A percentile compares a stretch with the other conserved stretches of the same genome.
phyloP scores from a whole-genome alignment of 768 basidiomycete species.

The Boletus vinaceobasis region DNA sequence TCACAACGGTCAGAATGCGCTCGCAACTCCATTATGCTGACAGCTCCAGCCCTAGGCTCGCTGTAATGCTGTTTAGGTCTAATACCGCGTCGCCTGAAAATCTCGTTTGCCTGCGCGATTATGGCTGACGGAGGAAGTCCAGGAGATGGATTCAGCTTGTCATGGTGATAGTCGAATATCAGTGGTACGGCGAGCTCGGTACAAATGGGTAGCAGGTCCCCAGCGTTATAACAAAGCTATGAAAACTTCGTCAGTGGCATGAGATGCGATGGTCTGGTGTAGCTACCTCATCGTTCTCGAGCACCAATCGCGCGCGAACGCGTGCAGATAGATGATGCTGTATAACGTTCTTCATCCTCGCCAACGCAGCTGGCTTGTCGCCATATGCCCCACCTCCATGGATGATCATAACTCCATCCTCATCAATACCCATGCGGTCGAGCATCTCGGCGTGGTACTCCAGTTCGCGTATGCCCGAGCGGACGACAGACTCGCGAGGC shows the following conservation, averaged over 20 bases:
- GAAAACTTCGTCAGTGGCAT: not conserved
- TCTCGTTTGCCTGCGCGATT: conserved; percentile 70
- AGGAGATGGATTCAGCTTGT: conserved; percentile 62
- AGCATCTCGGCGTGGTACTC: conserved; percentile 87
- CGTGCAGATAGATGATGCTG: conserved; percentile 51
- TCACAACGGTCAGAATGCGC: conserved; percentile 86
- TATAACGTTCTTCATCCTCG: conserved; percentile 71
- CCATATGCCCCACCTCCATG: conserved; percentile 85
- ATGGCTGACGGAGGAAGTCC: conserved; percentile 56
- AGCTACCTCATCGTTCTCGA: conserved; percentile 91
- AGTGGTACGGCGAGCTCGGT: conserved; percentile 77
- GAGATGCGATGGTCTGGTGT: not conserved
- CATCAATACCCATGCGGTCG: conserved; percentile 74
- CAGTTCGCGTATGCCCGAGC: conserved; percentile 75
- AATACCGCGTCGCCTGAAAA: conserved; percentile 75
- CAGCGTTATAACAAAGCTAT: conserved; percentile 80
- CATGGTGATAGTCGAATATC: conserved; percentile 82
- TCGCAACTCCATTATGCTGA: conserved; percentile 77
- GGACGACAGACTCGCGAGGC: conserved; percentile 70
- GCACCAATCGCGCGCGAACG: conserved; percentile 70
- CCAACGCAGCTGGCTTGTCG: conserved; percentile 69
- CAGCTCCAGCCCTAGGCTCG: conserved; percentile 83
- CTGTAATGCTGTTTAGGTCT: conserved; percentile 90
- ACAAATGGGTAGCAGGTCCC: conserved; percentile 84
- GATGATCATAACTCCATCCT: conserved; percentile 86